phyloP scores from a whole-genome alignment of 208 protist species.

The Trypanosoma cruzi region DNA sequence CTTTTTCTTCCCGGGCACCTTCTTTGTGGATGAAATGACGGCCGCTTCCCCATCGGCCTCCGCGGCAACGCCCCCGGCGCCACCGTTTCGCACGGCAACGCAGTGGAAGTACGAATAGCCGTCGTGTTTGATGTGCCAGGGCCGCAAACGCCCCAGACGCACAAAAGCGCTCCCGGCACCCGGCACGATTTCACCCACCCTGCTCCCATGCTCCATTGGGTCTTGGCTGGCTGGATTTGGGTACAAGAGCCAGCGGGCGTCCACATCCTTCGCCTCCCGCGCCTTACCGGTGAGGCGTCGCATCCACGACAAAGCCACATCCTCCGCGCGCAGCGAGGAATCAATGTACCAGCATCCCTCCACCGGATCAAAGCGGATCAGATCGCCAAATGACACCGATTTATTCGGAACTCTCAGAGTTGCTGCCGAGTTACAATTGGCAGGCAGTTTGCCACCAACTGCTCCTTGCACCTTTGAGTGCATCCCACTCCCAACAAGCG shows the following conservation, averaged over 20 bases:
- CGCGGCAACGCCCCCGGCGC: background rate
- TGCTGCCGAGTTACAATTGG: background rate
- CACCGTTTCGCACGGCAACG: conserved; percentile 33
- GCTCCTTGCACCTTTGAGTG: too few relatives aligned
- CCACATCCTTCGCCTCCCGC: conserved; percentile 37
- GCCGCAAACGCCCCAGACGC: conserved; percentile 38
- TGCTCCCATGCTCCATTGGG: background rate
- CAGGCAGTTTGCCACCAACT: background rate
- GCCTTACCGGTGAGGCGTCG: conserved; percentile 41
- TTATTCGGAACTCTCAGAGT: conserved; percentile 1
- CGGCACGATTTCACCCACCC: too few relatives aligned
- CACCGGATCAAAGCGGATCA: conserved; percentile 32
- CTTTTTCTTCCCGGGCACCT: background rate
- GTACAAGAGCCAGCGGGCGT: conserved; percentile 51
- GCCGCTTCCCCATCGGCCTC: background rate
- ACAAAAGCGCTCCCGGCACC: conserved; percentile 21
- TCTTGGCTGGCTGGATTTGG: conserved; percentile 8
- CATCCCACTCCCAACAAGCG: background rate
- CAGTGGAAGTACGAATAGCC: conserved; percentile 64
- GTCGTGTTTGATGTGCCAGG: conserved; percentile 50
- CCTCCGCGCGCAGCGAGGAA: conserved; percentile 38
- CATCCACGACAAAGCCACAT: conserved; percentile 57
- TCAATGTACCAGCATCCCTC: conserved; percentile 50
- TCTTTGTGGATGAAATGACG: background rate
- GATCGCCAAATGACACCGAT: conserved; percentile 35